phyloP scores from a whole-genome alignment of 441 rosid genomes.

The Pelargonium fulgidum region DNA sequence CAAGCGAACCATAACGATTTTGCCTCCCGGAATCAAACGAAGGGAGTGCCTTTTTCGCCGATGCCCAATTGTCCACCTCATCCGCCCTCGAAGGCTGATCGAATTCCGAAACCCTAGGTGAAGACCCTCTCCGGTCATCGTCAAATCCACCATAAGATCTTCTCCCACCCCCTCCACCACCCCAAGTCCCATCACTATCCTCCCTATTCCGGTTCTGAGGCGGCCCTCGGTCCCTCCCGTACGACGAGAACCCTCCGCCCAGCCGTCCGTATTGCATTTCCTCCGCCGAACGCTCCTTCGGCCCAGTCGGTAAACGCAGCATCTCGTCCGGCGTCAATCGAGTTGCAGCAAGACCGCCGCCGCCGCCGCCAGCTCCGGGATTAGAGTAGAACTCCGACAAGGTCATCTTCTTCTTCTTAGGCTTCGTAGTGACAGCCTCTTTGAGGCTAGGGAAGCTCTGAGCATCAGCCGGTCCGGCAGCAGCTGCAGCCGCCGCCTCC shows the following conservation, averaged over 20 bases:
- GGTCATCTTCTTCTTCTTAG: conserved; percentile 77
- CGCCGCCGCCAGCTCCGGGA: conserved; percentile 14
- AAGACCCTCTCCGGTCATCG: conserved; percentile 63
- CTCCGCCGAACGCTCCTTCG: conserved; percentile 76
- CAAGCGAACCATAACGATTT: conserved; percentile 52
- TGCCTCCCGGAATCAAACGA: conserved; percentile 51
- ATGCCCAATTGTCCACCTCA: conserved; percentile 76
- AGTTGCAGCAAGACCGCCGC: conserved; percentile 3
- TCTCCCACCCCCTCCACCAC: conserved; percentile 44
- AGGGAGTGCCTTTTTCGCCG: conserved; percentile 47
- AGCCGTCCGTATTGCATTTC: conserved; percentile 81
- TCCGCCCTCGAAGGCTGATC: conserved; percentile 81
- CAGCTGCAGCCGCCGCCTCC: neutral
- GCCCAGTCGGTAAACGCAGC: conserved; percentile 80
- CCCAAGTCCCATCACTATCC: conserved; percentile 49
- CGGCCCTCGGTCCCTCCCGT: conserved; percentile 39
- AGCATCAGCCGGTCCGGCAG: conserved; percentile 28
- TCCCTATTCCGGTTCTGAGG: conserved; percentile 22
- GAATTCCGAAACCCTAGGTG: conserved; percentile 74
- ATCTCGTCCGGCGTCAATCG: conserved; percentile 70
- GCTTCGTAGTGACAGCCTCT: conserved; percentile 56
- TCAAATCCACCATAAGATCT: conserved; percentile 65
- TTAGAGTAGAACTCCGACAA: conserved; percentile 43
- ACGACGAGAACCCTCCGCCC: conserved; percentile 76
- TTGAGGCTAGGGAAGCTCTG: conserved; percentile 66